phyloP scores from a whole-genome alignment of 345 rosid species.

The Eucalyptus erythrocorys region DNA sequence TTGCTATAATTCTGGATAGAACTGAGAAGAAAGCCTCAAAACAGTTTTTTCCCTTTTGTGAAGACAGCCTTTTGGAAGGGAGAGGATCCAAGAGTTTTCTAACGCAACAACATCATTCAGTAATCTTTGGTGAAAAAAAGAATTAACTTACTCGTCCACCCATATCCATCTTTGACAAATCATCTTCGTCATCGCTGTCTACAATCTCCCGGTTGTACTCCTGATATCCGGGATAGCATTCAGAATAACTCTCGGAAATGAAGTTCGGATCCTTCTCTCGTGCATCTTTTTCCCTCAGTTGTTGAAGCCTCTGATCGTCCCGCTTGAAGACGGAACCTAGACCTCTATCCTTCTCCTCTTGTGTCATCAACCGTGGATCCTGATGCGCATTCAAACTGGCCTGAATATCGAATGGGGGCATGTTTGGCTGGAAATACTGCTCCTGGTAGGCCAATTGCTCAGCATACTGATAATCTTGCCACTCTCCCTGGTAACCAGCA shows the following conservation, averaged over 20 bases:
- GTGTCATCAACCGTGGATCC: constrained; percentile 91
- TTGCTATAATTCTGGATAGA: background rate
- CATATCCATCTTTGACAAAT: constrained; percentile 96
- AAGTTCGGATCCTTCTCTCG: constrained; percentile 93
- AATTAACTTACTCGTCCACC: constrained; percentile 75
- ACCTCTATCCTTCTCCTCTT: constrained; percentile 98
- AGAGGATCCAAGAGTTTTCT: background rate
- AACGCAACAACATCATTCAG: background rate
- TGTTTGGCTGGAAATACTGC: constrained; percentile 65
- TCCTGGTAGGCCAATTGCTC: constrained; percentile 79
- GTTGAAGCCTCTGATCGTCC: constrained; percentile 94
- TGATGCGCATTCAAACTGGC: constrained; percentile 19
- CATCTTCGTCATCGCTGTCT: constrained; percentile 93
- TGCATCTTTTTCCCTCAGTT: constrained; percentile 79
- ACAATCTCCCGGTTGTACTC: constrained; percentile 89
- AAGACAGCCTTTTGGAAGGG: background rate
- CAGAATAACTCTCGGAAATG: constrained; percentile 93
- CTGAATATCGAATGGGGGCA: constrained; percentile 57
- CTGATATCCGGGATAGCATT: constrained; percentile 98
- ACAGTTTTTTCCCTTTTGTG: background rate
- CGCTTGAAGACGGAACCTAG: constrained; percentile 97
- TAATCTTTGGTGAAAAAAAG: background rate
- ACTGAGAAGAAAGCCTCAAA: background rate
- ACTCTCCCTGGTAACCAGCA: constrained; percentile 68
- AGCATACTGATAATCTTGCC: constrained; percentile 89